Base-by-base conservation (phyloP, 805 yeast genomes). In the Myxozyma neotropica region DNA sequence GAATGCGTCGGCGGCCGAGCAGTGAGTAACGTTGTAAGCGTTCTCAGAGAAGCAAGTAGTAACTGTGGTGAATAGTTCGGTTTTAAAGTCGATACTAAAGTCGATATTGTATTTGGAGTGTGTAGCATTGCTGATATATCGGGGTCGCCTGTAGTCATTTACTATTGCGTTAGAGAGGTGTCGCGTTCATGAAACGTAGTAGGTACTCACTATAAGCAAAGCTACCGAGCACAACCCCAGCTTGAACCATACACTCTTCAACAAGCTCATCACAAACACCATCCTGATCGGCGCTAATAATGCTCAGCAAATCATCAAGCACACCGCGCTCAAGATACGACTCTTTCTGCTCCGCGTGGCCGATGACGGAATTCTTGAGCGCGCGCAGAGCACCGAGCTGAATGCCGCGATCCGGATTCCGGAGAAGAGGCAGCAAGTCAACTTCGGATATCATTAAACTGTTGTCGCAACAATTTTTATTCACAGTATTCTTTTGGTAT, bases 261-360 rank as follows among this genome's bases (percentile, higher is more conserved):
- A 21, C 23, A 8, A 24, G 23, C 23, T 51, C 29, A 27, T 54
- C 52, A 38, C 24, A 17, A 19, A 44, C 39, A 7, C 59, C 58
- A 38, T 44, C 51, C 8, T 61, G 42, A 8, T 69, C 62, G 19
- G 50, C 52, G 47, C 38, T 58, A n/a, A 71, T 58, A 17, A 70
- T 57, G n/a, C 55, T 55, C 15, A 71, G 58, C 42, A 72, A 57
- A 3, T 66, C 64, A 5, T 45, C 58, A 4, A 68, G 64, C 19
- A 67, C 64, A 1, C 65, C 67, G 33, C 61, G 62, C 13, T 59
- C 62, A 13, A 70, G 61, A 43, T 65, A 68, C 23, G 50, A 56
- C 21, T 63, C 61, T 57, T 72, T 72, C 51, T 68, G 67, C 36
- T 71, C 75, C 31, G 67, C 64, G 51, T 72, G 75, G 26, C 75